These are phyloP conservation scores for Ceratocystiopsis sp. DNA, from an alignment of 2,329 filamentous ascomycete genomes.

Conservation along the genomic window DNA sequence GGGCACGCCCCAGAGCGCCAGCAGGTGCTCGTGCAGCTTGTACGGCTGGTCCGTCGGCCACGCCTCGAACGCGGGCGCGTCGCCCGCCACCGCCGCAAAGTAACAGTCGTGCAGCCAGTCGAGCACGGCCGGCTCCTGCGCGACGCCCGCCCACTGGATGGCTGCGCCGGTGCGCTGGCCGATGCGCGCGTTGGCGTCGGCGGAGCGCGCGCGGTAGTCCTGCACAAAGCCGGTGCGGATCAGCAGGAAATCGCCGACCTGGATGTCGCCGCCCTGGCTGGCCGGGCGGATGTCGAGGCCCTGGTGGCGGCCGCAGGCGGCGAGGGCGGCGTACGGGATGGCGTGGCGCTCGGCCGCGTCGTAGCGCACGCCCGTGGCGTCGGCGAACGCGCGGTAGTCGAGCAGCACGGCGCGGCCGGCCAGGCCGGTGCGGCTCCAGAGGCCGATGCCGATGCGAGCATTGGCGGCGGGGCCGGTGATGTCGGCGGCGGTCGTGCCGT, in stretches of 20 bases:
- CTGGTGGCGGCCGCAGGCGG: constrained; percentile 26
- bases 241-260: constrained; percentile 37
- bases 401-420: constrained; percentile 33
- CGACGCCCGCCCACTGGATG: constrained; percentile 23
- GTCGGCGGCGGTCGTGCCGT: background rate
- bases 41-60: constrained; percentile 14
- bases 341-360: constrained; percentile 21
- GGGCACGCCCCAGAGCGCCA: constrained; percentile 9
- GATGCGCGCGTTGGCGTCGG: constrained; percentile 1
- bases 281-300: constrained; percentile 2
- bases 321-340: constrained; percentile 26
- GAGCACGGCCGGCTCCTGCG: constrained; percentile 29
- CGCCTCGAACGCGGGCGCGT: constrained; percentile 33
- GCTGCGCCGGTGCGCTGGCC: background rate
- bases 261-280: constrained; percentile 19
- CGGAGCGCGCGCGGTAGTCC: constrained; percentile 21
- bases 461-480: background rate
- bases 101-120: constrained; percentile 38
- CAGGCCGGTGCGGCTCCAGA: constrained; percentile 24
- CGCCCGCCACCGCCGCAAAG: constrained; percentile 39
- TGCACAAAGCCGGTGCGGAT: constrained; percentile 34
- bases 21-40: constrained; percentile 8
- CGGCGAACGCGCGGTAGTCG: constrained; percentile 28
- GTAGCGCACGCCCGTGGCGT: constrained; percentile 20
- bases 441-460: background rate